Percentiles rank a stretch among this genome's conserved stretches.
Conservation (phyloP, 2,329 filamentous ascomycete genomes). For the Cladobotryum mycophilum region DNA sequence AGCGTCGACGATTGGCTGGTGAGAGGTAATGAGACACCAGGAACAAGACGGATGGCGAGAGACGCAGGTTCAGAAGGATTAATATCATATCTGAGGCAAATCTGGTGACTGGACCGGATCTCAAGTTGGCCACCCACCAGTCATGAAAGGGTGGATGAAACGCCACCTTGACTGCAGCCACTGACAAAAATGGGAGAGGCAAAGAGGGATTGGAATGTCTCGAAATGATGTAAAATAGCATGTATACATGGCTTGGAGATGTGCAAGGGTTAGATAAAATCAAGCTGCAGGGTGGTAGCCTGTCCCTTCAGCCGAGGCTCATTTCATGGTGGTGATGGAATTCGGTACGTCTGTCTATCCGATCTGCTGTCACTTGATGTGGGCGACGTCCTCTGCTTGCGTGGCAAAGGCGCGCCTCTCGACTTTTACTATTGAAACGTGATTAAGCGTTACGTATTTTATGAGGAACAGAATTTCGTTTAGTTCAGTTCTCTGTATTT, state of each 20-base stretch:
- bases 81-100: not conserved
- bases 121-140: not conserved
- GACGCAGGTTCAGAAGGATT: not conserved
- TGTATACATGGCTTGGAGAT: not conserved
- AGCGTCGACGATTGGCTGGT: constrained; percentile 76
- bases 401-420: too few relatives aligned
- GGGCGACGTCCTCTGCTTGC: too few relatives aligned
- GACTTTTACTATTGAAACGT: too few relatives aligned
- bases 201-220: not conserved
- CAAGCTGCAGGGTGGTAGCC: not conserved
- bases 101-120: not conserved
- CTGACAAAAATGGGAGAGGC: not conserved
- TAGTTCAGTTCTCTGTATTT: too few relatives aligned
- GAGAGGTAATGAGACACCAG: constrained; percentile 38
- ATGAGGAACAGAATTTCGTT: too few relatives aligned
- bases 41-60: not conserved
- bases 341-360: too few relatives aligned
- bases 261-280: not conserved
- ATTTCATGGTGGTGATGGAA: not conserved
- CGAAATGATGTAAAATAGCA: constrained; percentile 5
- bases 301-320: not conserved
- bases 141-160: not conserved
- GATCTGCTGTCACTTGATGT: too few relatives aligned
- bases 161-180: not conserved
- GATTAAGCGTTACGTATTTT: too few relatives aligned